These are phyloP conservation scores for Peronospora destructor DNA, from an alignment of 352 stramenopile species.

Conservation along the genomic window DNA sequence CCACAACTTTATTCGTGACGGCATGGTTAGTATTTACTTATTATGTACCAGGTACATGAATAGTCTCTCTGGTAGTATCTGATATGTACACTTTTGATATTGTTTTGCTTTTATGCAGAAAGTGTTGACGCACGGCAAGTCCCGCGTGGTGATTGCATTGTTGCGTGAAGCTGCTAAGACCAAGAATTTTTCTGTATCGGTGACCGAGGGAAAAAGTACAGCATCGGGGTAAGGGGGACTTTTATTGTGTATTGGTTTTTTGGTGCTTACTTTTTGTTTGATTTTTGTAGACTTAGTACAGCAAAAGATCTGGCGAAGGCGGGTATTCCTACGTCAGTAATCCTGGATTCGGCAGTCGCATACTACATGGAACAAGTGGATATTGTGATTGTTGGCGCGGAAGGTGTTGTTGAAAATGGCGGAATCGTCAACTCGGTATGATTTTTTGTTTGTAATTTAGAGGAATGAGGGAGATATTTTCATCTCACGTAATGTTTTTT, in stretches of 20 bases:
- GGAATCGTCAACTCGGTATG: conserved; percentile 94
- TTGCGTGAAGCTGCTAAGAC: conserved; percentile 87
- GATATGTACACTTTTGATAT: neutral
- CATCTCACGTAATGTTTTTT: neutral
- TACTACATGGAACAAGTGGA: conserved; percentile 95
- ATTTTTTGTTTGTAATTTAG: neutral
- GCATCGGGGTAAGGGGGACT: conserved; percentile 66
- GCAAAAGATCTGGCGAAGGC: conserved; percentile 77
- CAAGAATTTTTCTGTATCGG: conserved; percentile 91
- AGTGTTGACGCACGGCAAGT: conserved; percentile 92
- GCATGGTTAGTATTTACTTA: conserved; percentile 48
- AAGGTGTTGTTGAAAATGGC: conserved; percentile 96
- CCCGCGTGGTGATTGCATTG: conserved; percentile 87
- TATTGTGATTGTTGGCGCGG: conserved; percentile 93
- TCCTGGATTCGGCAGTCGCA: conserved; percentile 92
- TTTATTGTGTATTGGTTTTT: conserved; percentile 2
- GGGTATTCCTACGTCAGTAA: conserved; percentile 92
- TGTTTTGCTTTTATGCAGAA: conserved; percentile 24
- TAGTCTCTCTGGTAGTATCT: neutral
- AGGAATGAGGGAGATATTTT: neutral
- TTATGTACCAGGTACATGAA: neutral
- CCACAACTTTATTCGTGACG: conserved; percentile 92
- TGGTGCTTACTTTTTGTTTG: conserved; percentile 1
- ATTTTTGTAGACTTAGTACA: conserved; percentile 40
- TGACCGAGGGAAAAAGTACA: conserved; percentile 91